Percentiles rank a stretch among this genome's conserved stretches.
Conservation (phyloP, 805 yeast species). For the Pichia membranifaciens region DNA sequence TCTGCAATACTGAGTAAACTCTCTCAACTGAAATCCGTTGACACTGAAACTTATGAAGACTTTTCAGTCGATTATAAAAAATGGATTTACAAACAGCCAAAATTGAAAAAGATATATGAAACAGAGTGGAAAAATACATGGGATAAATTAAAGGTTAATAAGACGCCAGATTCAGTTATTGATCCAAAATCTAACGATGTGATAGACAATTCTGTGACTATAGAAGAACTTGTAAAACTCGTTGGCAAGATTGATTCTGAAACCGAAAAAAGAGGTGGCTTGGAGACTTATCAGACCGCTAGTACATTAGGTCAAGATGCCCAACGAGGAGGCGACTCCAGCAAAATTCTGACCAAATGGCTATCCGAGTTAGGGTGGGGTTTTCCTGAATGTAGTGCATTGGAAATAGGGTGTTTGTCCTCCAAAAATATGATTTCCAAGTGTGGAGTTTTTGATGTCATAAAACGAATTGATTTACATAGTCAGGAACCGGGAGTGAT, state of each 20-base stretch:
- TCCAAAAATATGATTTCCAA: constrained; percentile 63
- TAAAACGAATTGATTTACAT: constrained; percentile 69
- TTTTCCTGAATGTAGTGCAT: constrained; percentile 33
- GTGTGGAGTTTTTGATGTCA: constrained; percentile 43
- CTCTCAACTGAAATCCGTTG: neutral
- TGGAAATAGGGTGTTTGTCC: constrained; percentile 82
- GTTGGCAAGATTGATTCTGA: constrained; percentile 59
- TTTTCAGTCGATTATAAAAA: constrained; percentile 10
- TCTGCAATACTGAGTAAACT: constrained; percentile 31
- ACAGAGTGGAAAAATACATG: constrained; percentile 9
- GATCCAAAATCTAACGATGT: constrained; percentile 6
- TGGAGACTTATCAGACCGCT: constrained; percentile 76
- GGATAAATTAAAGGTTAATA: constrained; percentile 21
- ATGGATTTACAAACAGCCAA: constrained; percentile 10
- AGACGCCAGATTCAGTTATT: constrained; percentile 16
- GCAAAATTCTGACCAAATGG: constrained; percentile 75
- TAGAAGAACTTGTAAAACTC: constrained; percentile 18
- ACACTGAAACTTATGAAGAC: neutral
- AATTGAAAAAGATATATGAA: constrained; percentile 10
- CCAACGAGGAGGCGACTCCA: constrained; percentile 87
- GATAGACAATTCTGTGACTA: constrained; percentile 2
- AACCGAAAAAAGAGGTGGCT: constrained; percentile 63
- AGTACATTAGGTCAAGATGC: constrained; percentile 77
- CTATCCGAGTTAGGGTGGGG: constrained; percentile 26
- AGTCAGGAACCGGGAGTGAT: constrained; percentile 67